Percentiles rank a stretch among this genome's conserved stretches.
phyloP scores from a whole-genome alignment of 257 asterid species.

The Rhazya stricta region DNA sequence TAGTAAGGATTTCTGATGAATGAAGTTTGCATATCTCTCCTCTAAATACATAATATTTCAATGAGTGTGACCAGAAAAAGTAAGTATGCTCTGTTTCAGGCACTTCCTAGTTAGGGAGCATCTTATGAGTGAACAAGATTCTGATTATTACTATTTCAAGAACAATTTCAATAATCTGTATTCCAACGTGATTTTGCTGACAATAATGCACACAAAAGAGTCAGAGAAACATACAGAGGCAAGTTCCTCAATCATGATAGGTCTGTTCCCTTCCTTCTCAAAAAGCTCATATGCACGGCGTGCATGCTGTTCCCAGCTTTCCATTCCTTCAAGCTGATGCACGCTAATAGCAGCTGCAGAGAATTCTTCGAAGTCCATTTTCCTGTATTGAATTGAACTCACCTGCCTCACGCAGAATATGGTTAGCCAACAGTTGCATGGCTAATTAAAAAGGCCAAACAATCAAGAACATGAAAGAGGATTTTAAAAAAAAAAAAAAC shows the following conservation, averaged over 20 bases:
- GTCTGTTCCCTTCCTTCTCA: constrained; percentile 85
- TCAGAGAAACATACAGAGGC: constrained; percentile 59
- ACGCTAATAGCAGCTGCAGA: constrained; percentile 86
- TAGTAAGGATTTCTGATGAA: no score
- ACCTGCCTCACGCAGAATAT: constrained; percentile 41
- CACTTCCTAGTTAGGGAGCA: neutral
- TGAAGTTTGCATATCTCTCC: neutral
- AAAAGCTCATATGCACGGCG: constrained; percentile 83
- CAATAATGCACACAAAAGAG: constrained; percentile 2
- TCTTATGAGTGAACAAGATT: neutral
- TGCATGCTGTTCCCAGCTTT: constrained; percentile 94
- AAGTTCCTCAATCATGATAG: constrained; percentile 94
- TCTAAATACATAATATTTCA: neutral
- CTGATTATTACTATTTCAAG: neutral
- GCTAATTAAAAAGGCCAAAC: neutral
- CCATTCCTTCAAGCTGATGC: constrained; percentile 81
- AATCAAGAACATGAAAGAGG: neutral
- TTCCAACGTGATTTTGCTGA: neutral
- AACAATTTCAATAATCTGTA: neutral
- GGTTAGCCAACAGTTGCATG: neutral
- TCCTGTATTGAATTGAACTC: constrained; percentile 77
- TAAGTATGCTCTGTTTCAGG: neutral
- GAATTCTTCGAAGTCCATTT: constrained; percentile 85
- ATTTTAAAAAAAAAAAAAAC: no score
- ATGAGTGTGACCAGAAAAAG: neutral